Percentiles rank a stretch among this genome's conserved stretches.
These are phyloP conservation scores for Ananas comosus DNA, from an alignment of 176 grass and related monocot species.

Conservation along the genomic window DNA sequence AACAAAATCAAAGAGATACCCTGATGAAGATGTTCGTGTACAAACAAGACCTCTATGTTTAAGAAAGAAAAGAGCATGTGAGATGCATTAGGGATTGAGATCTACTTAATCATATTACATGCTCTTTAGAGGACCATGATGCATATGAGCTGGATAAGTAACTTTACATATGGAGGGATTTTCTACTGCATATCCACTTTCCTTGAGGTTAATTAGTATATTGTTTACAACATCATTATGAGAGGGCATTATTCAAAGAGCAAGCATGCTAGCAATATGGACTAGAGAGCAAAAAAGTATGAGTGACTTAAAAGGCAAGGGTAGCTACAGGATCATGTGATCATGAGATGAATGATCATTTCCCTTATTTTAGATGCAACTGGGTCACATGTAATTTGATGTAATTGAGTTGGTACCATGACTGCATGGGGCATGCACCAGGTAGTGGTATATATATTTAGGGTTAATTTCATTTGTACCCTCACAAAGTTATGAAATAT, in stretches of 20 bases:
- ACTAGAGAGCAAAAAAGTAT: background rate
- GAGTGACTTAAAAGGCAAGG: background rate
- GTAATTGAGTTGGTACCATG: background rate
- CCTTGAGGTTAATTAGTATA: background rate
- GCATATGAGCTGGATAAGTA: too few relatives aligned
- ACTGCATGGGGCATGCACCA: background rate
- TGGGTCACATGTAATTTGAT: background rate
- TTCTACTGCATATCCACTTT: background rate
- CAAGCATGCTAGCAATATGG: background rate
- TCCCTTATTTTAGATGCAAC: background rate
- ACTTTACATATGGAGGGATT: too few relatives aligned
- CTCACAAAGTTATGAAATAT: too few relatives aligned
- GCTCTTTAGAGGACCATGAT: too few relatives aligned
- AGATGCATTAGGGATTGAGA: too few relatives aligned
- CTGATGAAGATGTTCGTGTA: too few relatives aligned
- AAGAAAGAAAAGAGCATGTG: too few relatives aligned
- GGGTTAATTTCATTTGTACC: too few relatives aligned
- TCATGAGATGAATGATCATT: background rate
- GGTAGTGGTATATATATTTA: background rate
- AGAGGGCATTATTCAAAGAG: background rate
- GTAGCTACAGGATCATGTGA: background rate
- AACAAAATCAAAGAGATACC: too few relatives aligned
- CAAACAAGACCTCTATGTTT: too few relatives aligned
- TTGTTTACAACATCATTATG: background rate
- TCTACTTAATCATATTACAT: too few relatives aligned